phyloP scores from a whole-genome alignment of 768 basidiomycete species.

The Xerocomus spinulosus region DNA sequence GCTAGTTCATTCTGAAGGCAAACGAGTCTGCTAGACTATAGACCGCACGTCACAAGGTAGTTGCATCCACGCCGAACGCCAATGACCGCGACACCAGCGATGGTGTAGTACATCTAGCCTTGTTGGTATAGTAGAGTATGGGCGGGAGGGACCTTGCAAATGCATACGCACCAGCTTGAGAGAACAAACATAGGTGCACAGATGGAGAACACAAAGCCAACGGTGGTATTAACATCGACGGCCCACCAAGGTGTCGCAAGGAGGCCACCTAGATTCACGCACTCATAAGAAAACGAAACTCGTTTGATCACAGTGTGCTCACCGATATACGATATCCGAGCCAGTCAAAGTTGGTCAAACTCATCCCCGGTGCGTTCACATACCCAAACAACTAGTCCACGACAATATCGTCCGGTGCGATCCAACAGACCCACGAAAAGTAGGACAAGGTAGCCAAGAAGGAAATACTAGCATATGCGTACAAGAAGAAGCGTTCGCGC shows the following conservation, averaged over 20 bases:
- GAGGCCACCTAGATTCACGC: constrained; percentile 37
- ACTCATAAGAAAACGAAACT: neutral
- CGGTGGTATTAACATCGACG: constrained; percentile 62
- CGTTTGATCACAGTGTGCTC: neutral
- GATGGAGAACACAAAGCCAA: constrained; percentile 64
- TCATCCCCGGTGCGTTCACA: constrained; percentile 53
- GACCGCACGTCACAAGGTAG: too few relatives aligned
- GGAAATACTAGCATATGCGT: constrained; percentile 49
- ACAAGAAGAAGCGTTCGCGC: constrained; percentile 50
- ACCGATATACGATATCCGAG: constrained; percentile 47
- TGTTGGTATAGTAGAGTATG: constrained; percentile 63
- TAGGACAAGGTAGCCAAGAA: constrained; percentile 67
- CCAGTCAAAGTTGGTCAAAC: constrained; percentile 77
- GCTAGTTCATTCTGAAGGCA: too few relatives aligned
- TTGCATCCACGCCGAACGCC: too few relatives aligned
- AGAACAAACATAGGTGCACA: constrained; percentile 39
- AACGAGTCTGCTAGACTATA: too few relatives aligned
- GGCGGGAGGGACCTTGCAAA: constrained; percentile 53
- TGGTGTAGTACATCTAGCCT: too few relatives aligned
- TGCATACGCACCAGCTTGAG: constrained; percentile 46
- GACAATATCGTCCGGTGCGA: constrained; percentile 60
- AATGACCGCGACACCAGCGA: too few relatives aligned
- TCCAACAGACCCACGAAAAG: constrained; percentile 63
- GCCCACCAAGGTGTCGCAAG: constrained; percentile 84
- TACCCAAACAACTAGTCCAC: constrained; percentile 79